Evolutionary conservation across 1,284 basidiomycete species (phyloP).

Genomic region (Cutaneotrichosporon sp.): DNA sequence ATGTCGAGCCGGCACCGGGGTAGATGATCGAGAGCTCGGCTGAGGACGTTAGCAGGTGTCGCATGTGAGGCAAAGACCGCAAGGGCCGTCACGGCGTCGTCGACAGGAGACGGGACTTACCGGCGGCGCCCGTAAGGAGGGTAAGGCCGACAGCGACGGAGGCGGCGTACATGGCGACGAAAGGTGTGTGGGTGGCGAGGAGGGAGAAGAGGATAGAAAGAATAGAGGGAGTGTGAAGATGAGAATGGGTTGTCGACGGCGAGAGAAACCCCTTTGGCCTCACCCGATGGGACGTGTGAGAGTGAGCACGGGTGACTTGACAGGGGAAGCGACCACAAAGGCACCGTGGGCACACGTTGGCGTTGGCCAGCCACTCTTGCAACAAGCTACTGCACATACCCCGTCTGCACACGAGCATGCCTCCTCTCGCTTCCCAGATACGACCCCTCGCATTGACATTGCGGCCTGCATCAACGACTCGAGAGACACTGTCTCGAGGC

Average conservation of each 20-base stretch:
- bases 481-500: no score
- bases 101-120: slow-evolving; percentile 17
- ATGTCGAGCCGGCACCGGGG: slow-evolving; percentile 31
- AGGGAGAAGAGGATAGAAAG: not conserved
- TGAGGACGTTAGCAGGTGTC: slow-evolving; percentile 9
- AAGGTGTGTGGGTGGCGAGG: not conserved
- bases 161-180: slow-evolving; percentile 15
- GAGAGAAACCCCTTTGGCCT: no score
- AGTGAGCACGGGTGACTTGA: not conserved
- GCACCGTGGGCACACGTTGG: no score
- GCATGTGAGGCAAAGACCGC: not conserved
- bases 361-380: not conserved
- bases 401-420: no score
- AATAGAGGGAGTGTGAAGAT: not conserved
- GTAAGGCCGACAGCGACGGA: slow-evolving; percentile 12
- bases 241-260: no score
- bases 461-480: no score
- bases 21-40: slow-evolving; percentile 36
- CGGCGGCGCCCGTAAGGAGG: slow-evolving; percentile 19
- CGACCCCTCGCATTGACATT: no score
- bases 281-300: no score
- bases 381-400: no score
- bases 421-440: no score
- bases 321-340: no score
- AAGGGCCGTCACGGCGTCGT: slow-evolving; percentile 17